These are phyloP conservation scores for Chaetomiaceae sp. DNA, from an alignment of 2,329 filamentous ascomycete species.

Conservation along the genomic window DNA sequence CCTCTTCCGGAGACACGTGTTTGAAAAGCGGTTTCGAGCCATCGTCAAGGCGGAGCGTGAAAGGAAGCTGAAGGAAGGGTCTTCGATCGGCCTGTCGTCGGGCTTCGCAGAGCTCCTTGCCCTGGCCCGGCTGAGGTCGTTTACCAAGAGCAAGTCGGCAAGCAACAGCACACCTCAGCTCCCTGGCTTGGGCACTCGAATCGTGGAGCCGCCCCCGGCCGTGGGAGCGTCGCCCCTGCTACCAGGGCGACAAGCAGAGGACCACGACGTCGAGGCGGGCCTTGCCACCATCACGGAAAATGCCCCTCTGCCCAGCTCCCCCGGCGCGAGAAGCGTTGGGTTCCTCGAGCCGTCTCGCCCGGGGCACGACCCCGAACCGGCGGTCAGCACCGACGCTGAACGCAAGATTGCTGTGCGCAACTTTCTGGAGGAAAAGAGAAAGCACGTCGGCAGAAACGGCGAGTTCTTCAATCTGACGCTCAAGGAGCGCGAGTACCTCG, in stretches of 20 bases:
- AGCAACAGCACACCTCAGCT: not conserved
- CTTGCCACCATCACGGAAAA: not conserved
- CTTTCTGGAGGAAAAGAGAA: conserved; percentile 19
- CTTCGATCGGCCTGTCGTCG: conserved; percentile 22
- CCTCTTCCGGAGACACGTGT: conserved; percentile 54
- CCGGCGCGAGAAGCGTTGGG: conserved; percentile 7
- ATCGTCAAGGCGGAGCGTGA: conserved; percentile 44
- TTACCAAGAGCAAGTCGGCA: not conserved
- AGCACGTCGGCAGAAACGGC: conserved; percentile 47
- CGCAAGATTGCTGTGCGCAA: not conserved
- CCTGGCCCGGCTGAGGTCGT: conserved; percentile 15
- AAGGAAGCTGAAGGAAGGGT: conserved; percentile 19
- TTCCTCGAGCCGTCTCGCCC: conserved; percentile 21
- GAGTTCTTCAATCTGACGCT: conserved; percentile 51
- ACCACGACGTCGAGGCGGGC: conserved; percentile 8
- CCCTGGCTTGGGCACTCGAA: not conserved
- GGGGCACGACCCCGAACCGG: not conserved
- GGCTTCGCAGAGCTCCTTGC: conserved; percentile 25
- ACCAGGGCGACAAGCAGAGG: not conserved
- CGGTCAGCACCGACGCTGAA: not conserved
- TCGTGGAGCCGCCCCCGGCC: not conserved
- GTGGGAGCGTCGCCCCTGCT: too few species aligned
- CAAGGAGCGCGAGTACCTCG: conserved; percentile 53
- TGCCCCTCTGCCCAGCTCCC: not conserved
- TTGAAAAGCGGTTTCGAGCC: conserved; percentile 55